Base-by-base conservation (phyloP, 192 early-diverging fungal genomes). In the Coemansia sp. region DNA sequence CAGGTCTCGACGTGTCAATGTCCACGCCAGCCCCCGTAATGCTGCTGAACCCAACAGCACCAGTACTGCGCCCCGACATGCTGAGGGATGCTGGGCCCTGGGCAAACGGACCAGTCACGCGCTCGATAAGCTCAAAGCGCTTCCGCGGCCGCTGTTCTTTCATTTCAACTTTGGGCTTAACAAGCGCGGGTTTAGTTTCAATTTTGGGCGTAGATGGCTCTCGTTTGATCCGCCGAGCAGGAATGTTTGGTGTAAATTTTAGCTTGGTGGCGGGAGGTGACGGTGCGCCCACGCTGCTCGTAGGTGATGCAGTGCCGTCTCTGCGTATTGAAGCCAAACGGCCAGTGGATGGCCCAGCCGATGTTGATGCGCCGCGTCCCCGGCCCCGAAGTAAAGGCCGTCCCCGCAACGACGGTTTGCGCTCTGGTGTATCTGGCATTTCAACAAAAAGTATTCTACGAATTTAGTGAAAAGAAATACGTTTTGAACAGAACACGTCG, bases 11-110 rank as follows among this genome's bases (percentile, higher is more conserved):
- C 3, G 36, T 36, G 1, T 31, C 44, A 34, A 34, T 34, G 21
- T 28, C 63, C 18, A 42, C 14, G 14, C 40, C 40, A 3, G 40
- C 40, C 40, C 40, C 40, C 5, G 40, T 44, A 12, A 44, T n/a
- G 40, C 40, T 44, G 40, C 40, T 44, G 14, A 44, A 44, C 40
- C 40, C 40, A 9, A 3, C 14, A 44, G 6, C 40, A 0, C 14
- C 40, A 14, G 12, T 44, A 5, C 5, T 44, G 3, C 40, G 40
- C 40, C 40, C 40, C 15, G 40, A 44, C 48, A 21, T 9, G 51
- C 36, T n/a, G 34, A 75, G 54, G 21, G 68, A 70, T 26, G 76
- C 70, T 0, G 76, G 76, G 2, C 76, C 76, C 63, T 73, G 70
- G 1, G 76, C 70, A 73, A 79, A 79, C 20, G 76, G 76, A 2